Percentiles rank a stretch among this genome's conserved stretches.
Evolutionary conservation across 306 rosid genomes (phyloP).

Genomic region (Casuarina equisetifolia): DNA sequence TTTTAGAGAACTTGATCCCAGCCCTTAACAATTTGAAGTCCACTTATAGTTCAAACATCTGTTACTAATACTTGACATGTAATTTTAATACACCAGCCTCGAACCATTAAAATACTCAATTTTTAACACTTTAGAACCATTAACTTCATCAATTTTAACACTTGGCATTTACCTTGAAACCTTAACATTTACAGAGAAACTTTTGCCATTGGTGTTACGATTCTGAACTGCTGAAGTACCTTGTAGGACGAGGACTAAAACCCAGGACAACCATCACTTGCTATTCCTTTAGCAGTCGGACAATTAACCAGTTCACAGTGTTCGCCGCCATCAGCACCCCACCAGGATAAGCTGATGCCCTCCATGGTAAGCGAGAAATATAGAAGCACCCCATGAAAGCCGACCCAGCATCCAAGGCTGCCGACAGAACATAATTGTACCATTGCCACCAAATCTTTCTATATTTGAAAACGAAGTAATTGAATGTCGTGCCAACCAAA

Average conservation of each 20-base stretch:
- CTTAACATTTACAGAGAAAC: background rate
- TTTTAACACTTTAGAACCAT: too few relatives aligned
- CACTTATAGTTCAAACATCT: too few relatives aligned
- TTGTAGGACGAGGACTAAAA: conserved; percentile 18
- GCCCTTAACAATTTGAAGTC: too few relatives aligned
- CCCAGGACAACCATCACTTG: conserved; percentile 48
- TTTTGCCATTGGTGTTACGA: background rate
- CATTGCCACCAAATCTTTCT: conserved; percentile 86
- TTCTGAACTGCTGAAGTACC: background rate
- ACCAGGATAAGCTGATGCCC: conserved; percentile 35
- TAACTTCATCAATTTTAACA: too few relatives aligned
- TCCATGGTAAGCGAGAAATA: conserved; percentile 36
- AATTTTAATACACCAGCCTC: too few relatives aligned
- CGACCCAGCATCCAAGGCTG: conserved; percentile 80
- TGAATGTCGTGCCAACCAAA: conserved; percentile 63
- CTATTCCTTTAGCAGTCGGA: conserved; percentile 62
- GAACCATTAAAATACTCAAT: too few relatives aligned
- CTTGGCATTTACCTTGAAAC: background rate
- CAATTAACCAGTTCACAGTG: conserved; percentile 55
- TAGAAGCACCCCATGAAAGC: conserved; percentile 59
- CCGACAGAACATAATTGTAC: conserved; percentile 79
- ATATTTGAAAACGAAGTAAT: conserved; percentile 76
- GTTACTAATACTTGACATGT: too few relatives aligned
- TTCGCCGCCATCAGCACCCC: conserved; percentile 55
- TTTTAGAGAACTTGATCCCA: too few relatives aligned